These are phyloP conservation scores for Malus hybrid DNA, from an alignment of 331 rosid species.

Conservation along the genomic window DNA sequence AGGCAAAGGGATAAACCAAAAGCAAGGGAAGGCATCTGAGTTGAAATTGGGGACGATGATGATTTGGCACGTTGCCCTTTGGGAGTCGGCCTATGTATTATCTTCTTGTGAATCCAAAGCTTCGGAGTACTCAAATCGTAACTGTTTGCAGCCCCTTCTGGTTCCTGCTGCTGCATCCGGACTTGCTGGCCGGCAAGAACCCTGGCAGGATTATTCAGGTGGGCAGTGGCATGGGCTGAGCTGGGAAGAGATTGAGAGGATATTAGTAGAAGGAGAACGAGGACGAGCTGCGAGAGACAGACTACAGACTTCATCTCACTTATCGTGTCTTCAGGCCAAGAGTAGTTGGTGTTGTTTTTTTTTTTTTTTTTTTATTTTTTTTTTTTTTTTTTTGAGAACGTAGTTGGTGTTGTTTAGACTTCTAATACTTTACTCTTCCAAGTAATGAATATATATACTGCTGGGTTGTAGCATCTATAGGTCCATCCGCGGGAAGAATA, in stretches of 20 bases:
- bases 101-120: background rate
- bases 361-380: no score
- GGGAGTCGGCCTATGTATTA: background rate
- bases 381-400: no score
- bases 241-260: slow-evolving; percentile 14
- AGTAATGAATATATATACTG: no score
- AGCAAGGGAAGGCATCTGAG: background rate
- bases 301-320: slow-evolving; percentile 9
- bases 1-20: background rate
- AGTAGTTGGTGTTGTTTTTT: no score
- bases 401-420: no score
- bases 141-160: background rate
- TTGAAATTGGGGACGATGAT: background rate
- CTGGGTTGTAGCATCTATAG: no score
- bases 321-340: background rate
- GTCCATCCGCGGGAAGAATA: no score
- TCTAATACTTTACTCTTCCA: no score
- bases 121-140: background rate
- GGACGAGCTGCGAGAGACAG: background rate
- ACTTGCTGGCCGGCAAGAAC: background rate
- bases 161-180: background rate
- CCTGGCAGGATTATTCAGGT: background rate
- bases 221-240: background rate
- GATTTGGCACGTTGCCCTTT: background rate
- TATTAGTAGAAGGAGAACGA: slow-evolving; percentile 16